Base-by-base conservation (phyloP, 176 grass and related monocot genomes). In the Phyllostachys edulis region DNA sequence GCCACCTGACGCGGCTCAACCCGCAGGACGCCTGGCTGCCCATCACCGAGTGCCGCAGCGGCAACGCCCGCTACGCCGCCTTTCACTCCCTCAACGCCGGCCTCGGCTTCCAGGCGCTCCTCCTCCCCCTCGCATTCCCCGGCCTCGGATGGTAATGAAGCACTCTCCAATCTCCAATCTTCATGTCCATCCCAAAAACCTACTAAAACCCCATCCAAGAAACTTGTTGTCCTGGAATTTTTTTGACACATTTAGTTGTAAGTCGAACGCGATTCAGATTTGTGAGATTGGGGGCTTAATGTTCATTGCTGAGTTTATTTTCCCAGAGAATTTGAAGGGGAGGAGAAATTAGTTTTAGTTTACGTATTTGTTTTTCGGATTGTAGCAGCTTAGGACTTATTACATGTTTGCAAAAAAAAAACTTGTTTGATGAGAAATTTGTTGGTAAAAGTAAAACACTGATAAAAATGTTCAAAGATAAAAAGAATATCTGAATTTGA, bases 11-110 rank as follows among this genome's bases (percentile, higher is more conserved):
- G 11, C 88, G 89, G 21, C 91, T 98, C 11, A 94, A 98, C 87
- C 93, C 93, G 57, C 96, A 94, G 68, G 96, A 98, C 79, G 96
- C 96, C 12, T 98, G 96, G 96, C 84, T 98, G 65, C 96, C 96
- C 81, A 91, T 98, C 84, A 98, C 96, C 62, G 93, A 98, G 87
- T 92, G 89, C 74, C 96, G 96, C 84, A 89, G 90, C 71, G 96
- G 96, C 46, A 98, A 98, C 81, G 93, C 93, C 0, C 85, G 92
- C 76, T 98, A 95, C 71, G 96, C 96, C 17, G 96, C 93, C 14
- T 98, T 98, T 72, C 96, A 98, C 86, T 90, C 89, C 13, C 86
- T 98, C 80, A 98, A 95, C 85, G 96, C 96, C 40, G 96, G 91
- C 55, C 90, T 98, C 29, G 96, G 96, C 0, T 98, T 98, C 87